phyloP scores from a whole-genome alignment of 2,329 filamentous ascomycete genomes.

The Eutypa lata region DNA sequence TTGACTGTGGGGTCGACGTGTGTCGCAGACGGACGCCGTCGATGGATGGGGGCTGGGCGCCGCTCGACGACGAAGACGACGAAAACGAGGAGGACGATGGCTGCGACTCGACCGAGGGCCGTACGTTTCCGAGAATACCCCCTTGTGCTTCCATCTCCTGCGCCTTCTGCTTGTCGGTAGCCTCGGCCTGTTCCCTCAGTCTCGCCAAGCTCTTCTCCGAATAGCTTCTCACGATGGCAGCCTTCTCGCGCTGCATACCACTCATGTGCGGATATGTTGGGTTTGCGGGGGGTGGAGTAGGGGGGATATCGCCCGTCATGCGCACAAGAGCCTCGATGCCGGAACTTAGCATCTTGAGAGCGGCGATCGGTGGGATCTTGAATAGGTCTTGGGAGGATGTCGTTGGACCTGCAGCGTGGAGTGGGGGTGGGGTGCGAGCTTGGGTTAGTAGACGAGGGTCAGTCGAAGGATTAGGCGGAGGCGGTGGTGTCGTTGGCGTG shows the following conservation, averaged over 20 bases:
- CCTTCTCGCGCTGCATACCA: constrained; percentile 60
- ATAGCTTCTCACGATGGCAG: constrained; percentile 55
- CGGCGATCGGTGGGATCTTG: constrained; percentile 67
- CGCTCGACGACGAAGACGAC: constrained; percentile 18
- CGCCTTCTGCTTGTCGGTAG: constrained; percentile 23
- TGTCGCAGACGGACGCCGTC: constrained; percentile 54
- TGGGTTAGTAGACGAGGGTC: constrained; percentile 33
- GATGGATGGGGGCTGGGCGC: constrained; percentile 32
- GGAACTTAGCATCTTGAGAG: constrained; percentile 74
- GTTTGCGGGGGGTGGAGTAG: constrained; percentile 67
- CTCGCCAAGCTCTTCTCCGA: constrained; percentile 52
- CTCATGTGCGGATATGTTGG: constrained; percentile 64
- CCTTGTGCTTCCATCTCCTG: constrained; percentile 3
- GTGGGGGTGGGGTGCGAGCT: constrained; percentile 35
- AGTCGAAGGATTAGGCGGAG: constrained; percentile 33
- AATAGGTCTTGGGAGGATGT: constrained; percentile 62
- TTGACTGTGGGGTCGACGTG: constrained; percentile 22
- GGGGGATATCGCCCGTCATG: constrained; percentile 74
- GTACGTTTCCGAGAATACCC: constrained; percentile 14
- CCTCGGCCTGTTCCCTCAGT: constrained; percentile 39
- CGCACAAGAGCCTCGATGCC: constrained; percentile 69
- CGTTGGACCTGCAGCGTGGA: constrained; percentile 41
- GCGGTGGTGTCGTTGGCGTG: constrained; percentile 32
- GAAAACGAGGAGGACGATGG: constrained; percentile 15
- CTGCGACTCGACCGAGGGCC: constrained; percentile 11